Percentiles rank a stretch among this genome's conserved stretches.
Conservation (phyloP, 345 rosid genomes). For the Rhodamnia rubescens region DNA sequence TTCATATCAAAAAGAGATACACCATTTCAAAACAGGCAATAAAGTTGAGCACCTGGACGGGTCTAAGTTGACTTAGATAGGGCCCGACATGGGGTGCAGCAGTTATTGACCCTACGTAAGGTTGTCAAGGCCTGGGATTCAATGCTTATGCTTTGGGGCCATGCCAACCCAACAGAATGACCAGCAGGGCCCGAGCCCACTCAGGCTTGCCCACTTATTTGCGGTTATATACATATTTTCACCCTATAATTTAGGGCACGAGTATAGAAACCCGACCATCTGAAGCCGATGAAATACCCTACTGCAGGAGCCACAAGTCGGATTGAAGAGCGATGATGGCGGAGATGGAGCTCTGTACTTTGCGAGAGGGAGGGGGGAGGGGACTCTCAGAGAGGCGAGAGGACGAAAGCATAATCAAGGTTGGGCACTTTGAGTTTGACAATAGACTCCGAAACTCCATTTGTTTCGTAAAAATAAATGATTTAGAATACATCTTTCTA, state of each 20-base stretch:
- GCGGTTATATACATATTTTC: too few relatives aligned
- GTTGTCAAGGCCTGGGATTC: not conserved
- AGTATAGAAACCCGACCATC: not conserved
- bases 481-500: too few relatives aligned
- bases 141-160: too few relatives aligned
- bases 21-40: not conserved
- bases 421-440: too few relatives aligned
- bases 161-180: too few relatives aligned
- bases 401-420: not conserved
- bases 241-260: not conserved
- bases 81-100: not conserved
- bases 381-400: not conserved
- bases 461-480: too few relatives aligned
- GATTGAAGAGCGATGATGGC: not conserved
- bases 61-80: too few relatives aligned
- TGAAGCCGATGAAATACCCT: not conserved
- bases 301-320: not conserved
- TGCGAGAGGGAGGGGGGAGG: not conserved
- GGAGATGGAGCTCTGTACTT: not conserved
- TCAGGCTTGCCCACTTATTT: too few relatives aligned
- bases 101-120: not conserved
- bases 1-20: too few relatives aligned
- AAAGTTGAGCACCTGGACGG: not conserved
- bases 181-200: too few relatives aligned
- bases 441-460: too few relatives aligned